Evolutionary conservation across 768 basidiomycete species (phyloP), one percentile per base, ranked within the genome.

Genomic region (Lactarius hengduanensis): DNA sequence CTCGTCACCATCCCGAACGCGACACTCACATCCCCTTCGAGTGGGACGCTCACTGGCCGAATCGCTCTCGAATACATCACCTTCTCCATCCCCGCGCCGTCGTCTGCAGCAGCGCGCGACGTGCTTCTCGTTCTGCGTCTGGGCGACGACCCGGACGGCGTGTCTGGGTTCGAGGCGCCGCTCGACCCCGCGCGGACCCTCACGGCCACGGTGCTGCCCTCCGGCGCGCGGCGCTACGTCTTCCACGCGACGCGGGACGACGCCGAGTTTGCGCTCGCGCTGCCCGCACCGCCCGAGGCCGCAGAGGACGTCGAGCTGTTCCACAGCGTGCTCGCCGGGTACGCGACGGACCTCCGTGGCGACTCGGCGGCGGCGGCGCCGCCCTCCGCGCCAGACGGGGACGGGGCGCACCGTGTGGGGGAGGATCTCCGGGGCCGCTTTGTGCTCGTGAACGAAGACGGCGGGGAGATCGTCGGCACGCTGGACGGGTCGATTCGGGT

Each of bases 361-460:
- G 67, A 56, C 38, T 47, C 40, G 9, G 26, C 38, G 18, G 30
- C 56, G 32, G 18, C 26, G 30, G 32, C 32, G 32, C 32, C 7
- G 32, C 32, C 32, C 32, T n/a, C 40, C 30, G 10, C 59, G 11
- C 4, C 18, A 4, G 15, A 16, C 15, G 28, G 20, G 8, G 15
- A 40, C 15, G 28, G 20, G 8, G 11, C 22, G 47, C 22, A 22
- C 11, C 10, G 26, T 26, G 26, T 26, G 43, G 59, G 13, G n/a
- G 61, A 65, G 20, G 70, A 69, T 32, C 59, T 71, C n/a, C 68
- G 70, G 15, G 70, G 70, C 18, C 68, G 70, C 3, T 71, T 71
- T 43, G 69, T 69, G 2, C 68, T 71, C 41, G 40, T 71, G 59
- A 69, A 71, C 36, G 70, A 69, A 54, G 68, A 62, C 13, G 43